Conservation (phyloP, 2,329 filamentous ascomycete species). For the Ceratocystis papillata region DNA sequence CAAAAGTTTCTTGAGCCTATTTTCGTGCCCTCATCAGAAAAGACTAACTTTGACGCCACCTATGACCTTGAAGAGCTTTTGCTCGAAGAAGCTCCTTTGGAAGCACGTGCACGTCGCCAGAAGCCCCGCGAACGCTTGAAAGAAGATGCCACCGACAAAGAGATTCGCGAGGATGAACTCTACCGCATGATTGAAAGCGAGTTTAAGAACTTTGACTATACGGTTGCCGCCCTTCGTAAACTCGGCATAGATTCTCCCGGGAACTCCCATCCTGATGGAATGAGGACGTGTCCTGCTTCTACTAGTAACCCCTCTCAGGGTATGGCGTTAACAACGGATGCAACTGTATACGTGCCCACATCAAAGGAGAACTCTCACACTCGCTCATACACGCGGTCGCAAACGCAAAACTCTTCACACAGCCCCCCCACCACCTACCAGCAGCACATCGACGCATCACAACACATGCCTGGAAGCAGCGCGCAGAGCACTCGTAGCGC, state of each 20-base stretch:
- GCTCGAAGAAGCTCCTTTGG: slow-evolving; percentile 85
- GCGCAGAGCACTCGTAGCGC: slow-evolving; percentile 24
- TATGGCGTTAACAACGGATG: slow-evolving; percentile 42
- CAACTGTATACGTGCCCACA: slow-evolving; percentile 36
- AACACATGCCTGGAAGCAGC: slow-evolving; percentile 16
- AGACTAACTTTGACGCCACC: slow-evolving; percentile 98
- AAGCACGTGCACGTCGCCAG: slow-evolving; percentile 82
- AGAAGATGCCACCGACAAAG: slow-evolving; percentile 87
- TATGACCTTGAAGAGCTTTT: slow-evolving; percentile 93
- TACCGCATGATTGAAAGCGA: slow-evolving; percentile 89
- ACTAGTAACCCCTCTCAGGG: not conserved
- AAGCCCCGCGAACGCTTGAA: slow-evolving; percentile 86
- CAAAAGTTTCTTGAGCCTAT: slow-evolving; percentile 81
- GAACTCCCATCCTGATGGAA: not conserved
- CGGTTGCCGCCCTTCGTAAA: slow-evolving; percentile 50
- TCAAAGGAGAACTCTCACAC: slow-evolving; percentile 26
- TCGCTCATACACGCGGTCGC: slow-evolving; percentile 18
- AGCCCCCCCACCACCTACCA: slow-evolving; percentile 6
- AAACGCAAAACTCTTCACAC: not conserved
- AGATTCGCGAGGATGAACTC: slow-evolving; percentile 87
- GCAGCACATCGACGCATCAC: slow-evolving; percentile 16
- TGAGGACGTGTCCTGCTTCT: not conserved
- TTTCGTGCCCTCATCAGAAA: slow-evolving; percentile 87
- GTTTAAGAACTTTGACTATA: slow-evolving; percentile 94
- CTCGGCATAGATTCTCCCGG: slow-evolving; percentile 19